phyloP scores from a whole-genome alignment of 257 asterid genomes.

The Cruciata laevipes region DNA sequence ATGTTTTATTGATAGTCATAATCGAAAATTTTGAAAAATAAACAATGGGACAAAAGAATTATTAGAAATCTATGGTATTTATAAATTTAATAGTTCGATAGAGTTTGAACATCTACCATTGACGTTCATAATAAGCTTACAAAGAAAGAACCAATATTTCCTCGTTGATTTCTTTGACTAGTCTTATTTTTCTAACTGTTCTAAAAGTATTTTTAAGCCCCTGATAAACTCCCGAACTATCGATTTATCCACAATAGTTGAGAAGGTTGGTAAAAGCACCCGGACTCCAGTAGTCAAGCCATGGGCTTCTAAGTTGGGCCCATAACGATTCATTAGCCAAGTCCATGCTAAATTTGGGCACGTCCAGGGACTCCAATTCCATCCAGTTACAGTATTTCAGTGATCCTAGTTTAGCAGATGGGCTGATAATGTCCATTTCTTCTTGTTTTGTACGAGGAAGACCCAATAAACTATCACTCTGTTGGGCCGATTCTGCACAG shows the following conservation, averaged over 20 bases:
- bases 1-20: too few species aligned
- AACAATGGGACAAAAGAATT: too few species aligned
- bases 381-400: neutral
- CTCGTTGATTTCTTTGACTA: neutral
- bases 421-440: neutral
- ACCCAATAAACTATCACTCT: neutral
- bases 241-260: neutral
- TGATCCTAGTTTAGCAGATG: neutral
- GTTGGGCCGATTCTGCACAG: neutral
- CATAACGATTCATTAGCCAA: neutral
- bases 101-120: neutral
- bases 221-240: neutral
- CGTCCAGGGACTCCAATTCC: neutral
- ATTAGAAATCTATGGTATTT: too few species aligned
- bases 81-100: neutral
- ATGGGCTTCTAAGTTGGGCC: slow-evolving; percentile 12
- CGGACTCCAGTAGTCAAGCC: slow-evolving; percentile 14
- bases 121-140: neutral
- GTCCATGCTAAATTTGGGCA: slow-evolving; percentile 13
- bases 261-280: slow-evolving; percentile 1
- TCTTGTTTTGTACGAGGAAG: slow-evolving; percentile 4
- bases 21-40: too few species aligned
- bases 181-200: neutral
- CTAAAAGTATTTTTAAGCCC: neutral
- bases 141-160: neutral